These are phyloP conservation scores for Lactarius tabidus DNA, from an alignment of 768 basidiomycete genomes.

Conservation along the genomic window DNA sequence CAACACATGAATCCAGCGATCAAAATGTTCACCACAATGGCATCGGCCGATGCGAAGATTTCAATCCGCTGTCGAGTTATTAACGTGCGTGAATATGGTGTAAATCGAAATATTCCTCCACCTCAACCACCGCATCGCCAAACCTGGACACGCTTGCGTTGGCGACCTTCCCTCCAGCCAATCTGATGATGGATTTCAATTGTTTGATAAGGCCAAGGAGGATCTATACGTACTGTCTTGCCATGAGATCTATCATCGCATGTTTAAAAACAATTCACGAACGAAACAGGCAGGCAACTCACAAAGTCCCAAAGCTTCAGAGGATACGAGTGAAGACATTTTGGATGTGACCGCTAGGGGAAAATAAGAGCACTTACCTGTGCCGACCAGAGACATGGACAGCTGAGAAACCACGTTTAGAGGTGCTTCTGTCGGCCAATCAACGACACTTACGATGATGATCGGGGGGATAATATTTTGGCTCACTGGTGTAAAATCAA, in stretches of 20 bases:
- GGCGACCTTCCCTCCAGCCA: no score
- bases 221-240: conserved; percentile 38
- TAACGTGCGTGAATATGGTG: not conserved
- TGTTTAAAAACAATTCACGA: not conserved
- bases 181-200: conserved; percentile 18
- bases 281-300: conserved; percentile 8
- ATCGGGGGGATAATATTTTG: not conserved
- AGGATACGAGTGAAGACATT: not conserved
- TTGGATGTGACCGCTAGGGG: not conserved
- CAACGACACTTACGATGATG: not conserved
- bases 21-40: conserved; percentile 45
- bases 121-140: no score
- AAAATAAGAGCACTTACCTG: conserved; percentile 36
- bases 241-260: conserved; percentile 40
- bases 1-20: conserved; percentile 48
- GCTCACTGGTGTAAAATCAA: conserved; percentile 1
- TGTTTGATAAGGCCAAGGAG: not conserved
- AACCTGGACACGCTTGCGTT: conserved; percentile 37
- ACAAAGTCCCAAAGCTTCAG: conserved; percentile 28
- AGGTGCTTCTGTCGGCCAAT: not conserved
- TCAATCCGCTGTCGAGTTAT: conserved; percentile 40
- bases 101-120: conserved; percentile 21
- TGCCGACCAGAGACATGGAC: conserved; percentile 40
- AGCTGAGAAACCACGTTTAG: conserved; percentile 18
- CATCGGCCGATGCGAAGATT: conserved; percentile 45